A percentile compares a stretch with the other conserved stretches of the same genome.
phyloP scores from a whole-genome alignment of 2,329 filamentous ascomycete genomes.

The Bimuria novae-zelandiae region DNA sequence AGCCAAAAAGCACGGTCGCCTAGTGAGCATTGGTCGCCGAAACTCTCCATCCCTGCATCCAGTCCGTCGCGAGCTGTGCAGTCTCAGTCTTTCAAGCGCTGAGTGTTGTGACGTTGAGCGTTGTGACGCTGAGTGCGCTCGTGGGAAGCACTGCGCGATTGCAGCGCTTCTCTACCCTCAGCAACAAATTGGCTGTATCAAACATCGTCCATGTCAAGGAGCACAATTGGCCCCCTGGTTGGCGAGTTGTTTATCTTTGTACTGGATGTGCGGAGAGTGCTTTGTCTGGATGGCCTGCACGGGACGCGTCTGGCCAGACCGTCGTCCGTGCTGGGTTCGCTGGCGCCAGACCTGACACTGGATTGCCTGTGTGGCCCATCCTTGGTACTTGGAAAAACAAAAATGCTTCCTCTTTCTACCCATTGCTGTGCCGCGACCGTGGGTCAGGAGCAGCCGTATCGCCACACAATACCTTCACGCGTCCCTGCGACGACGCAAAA shows the following conservation, averaged over 20 bases:
- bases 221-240: background rate
- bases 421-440: constrained; percentile 36
- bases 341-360: constrained; percentile 45
- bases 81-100: too few species aligned
- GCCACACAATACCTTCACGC: constrained; percentile 14
- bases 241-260: constrained; percentile 29
- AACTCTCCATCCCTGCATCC: constrained; percentile 16
- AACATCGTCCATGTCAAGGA: too few species aligned
- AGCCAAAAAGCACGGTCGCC: constrained; percentile 30
- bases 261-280: constrained; percentile 14
- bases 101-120: too few species aligned
- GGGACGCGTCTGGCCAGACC: constrained; percentile 40
- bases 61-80: constrained; percentile 15
- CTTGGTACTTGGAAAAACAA: constrained; percentile 43
- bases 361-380: constrained; percentile 29
- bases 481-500: background rate
- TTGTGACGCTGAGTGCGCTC: background rate
- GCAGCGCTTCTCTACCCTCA: background rate
- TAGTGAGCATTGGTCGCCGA: constrained; percentile 34
- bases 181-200: background rate
- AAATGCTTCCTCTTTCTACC: constrained; percentile 7
- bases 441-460: constrained; percentile 44
- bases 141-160: background rate
- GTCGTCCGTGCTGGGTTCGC: constrained; percentile 37
- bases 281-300: constrained; percentile 36